Conservation (phyloP, 2,329 filamentous ascomycete genomes). For the Botryotinia convoluta region DNA sequence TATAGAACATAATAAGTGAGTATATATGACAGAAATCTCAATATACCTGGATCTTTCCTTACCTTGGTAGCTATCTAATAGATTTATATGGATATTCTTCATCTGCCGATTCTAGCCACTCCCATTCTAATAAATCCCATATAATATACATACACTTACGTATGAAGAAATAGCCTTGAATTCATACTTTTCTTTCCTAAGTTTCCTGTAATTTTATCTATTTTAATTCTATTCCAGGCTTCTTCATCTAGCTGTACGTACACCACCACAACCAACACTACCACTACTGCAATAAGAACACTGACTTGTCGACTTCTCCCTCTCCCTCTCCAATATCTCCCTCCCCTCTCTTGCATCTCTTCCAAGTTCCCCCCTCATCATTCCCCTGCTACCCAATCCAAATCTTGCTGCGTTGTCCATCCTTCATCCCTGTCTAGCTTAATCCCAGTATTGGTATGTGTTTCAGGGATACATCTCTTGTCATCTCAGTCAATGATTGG, state of each 20-base stretch:
- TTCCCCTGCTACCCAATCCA: background rate
- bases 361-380: background rate
- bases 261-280: background rate
- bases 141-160: background rate
- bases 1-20: background rate
- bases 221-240: background rate
- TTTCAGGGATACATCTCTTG: background rate
- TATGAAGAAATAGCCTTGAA: background rate
- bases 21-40: background rate
- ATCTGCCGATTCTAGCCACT: background rate
- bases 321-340: background rate
- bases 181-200: background rate
- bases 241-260: background rate
- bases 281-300: background rate
- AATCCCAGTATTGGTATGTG: background rate
- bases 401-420: slow-evolving; percentile 9
- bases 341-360: background rate
- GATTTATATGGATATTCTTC: background rate
- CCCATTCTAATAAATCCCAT: background rate
- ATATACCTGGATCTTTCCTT: background rate
- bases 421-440: background rate
- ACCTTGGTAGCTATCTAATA: background rate
- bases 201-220: background rate
- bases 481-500: background rate
- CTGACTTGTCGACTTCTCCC: background rate